Conservation (phyloP, 129 eudicot genomes). For the Ambrosia artemisiifolia region DNA sequence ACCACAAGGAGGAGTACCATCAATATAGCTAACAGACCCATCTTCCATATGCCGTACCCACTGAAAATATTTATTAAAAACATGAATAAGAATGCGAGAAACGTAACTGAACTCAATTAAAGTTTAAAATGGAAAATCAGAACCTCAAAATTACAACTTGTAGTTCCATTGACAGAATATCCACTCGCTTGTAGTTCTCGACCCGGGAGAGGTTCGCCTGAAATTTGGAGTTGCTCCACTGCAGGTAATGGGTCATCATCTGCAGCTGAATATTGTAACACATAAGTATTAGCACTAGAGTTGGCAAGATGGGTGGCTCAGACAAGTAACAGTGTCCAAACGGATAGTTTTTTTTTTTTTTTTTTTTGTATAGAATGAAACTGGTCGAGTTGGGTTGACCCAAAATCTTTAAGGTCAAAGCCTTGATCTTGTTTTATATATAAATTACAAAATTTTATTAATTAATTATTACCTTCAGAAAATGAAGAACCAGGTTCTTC, state of each 20-base stretch:
- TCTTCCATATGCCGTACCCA: conserved; percentile 98
- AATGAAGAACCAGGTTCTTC: conserved; percentile 93
- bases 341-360: background rate
- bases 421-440: background rate
- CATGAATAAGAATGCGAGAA: background rate
- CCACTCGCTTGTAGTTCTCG: conserved; percentile 84
- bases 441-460: background rate
- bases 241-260: conserved; percentile 95
- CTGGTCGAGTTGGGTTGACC: background rate
- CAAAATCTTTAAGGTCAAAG: background rate
- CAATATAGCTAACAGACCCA: conserved; percentile 84
- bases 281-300: background rate
- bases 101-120: conserved; percentile 10
- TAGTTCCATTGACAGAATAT: conserved; percentile 86
- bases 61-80: conserved; percentile 41
- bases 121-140: conserved; percentile 3
- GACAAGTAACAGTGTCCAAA: background rate
- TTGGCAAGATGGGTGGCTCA: background rate
- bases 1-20: conserved; percentile 47
- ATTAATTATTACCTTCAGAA: conserved; percentile 70
- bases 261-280: conserved; percentile 60
- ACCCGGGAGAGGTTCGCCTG: conserved; percentile 94
- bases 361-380: background rate
- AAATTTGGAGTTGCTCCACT: conserved; percentile 81
- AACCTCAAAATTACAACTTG: conserved; percentile 98